Percentiles rank a stretch among this genome's conserved stretches.
phyloP scores from a whole-genome alignment of 1,284 basidiomycete genomes.

The Entoloma clypeatum region DNA sequence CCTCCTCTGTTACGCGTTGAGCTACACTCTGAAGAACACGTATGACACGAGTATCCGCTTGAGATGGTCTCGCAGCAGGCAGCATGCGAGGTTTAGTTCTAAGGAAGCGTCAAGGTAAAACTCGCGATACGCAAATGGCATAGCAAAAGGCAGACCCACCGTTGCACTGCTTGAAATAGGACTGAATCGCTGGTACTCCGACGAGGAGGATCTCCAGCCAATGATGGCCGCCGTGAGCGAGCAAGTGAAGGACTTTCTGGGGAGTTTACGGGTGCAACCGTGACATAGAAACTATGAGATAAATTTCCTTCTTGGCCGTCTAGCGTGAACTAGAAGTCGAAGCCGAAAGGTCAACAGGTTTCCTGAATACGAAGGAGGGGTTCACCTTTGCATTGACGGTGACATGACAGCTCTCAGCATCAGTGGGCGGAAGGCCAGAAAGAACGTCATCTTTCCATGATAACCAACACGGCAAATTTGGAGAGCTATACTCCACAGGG shows the following conservation, averaged over 20 bases:
- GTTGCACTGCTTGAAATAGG: slow-evolving; percentile 34
- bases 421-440: slow-evolving; percentile 66
- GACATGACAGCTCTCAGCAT: slow-evolving; percentile 69
- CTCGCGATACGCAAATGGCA: slow-evolving; percentile 1
- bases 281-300: slow-evolving; percentile 62
- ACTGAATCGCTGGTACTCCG: slow-evolving; percentile 58
- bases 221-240: slow-evolving; percentile 57
- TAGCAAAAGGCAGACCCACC: slow-evolving; percentile 24
- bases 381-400: slow-evolving; percentile 71
- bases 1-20: slow-evolving; percentile 69
- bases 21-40: slow-evolving; percentile 72
- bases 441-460: slow-evolving; percentile 82
- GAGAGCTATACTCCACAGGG: slow-evolving; percentile 78
- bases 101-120: slow-evolving; percentile 7
- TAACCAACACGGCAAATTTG: slow-evolving; percentile 82
- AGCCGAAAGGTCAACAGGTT: slow-evolving; percentile 15
- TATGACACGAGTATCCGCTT: slow-evolving; percentile 55
- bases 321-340: slow-evolving; percentile 52
- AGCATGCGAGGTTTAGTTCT: slow-evolving; percentile 27
- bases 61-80: slow-evolving; percentile 21
- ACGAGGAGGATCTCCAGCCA: slow-evolving; percentile 57
- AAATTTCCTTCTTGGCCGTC: slow-evolving; percentile 71
- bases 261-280: slow-evolving; percentile 66
- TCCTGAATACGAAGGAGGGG: slow-evolving; percentile 12
- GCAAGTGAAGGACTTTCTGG: slow-evolving; percentile 54